These are phyloP conservation scores for Tylopilus intermedius DNA, from an alignment of 768 basidiomycete genomes.

Conservation along the genomic window DNA sequence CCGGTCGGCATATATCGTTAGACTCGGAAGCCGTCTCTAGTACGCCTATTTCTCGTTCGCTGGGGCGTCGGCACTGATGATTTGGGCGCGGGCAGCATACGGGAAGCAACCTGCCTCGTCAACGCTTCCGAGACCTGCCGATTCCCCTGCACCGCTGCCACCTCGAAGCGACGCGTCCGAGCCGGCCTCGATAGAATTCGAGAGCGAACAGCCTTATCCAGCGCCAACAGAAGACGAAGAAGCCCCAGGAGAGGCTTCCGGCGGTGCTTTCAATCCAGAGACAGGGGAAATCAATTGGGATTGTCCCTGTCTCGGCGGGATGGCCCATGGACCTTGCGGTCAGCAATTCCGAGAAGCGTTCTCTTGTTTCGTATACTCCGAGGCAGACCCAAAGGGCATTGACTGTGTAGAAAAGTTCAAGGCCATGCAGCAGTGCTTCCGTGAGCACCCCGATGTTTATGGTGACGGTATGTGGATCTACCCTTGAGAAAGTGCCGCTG, in stretches of 20 bases:
- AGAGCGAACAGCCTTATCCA: conserved; percentile 8
- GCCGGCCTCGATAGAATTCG: background rate
- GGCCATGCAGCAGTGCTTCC: conserved; percentile 96
- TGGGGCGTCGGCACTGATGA: background rate
- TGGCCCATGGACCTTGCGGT: conserved; percentile 97
- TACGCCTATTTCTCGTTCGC: conserved; percentile 12
- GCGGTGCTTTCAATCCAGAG: conserved; percentile 84
- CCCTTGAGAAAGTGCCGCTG: background rate
- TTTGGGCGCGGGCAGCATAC: conserved; percentile 9
- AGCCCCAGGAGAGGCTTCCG: conserved; percentile 27
- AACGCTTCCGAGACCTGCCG: conserved; percentile 12
- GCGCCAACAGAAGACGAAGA: conserved; percentile 18
- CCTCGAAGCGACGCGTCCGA: conserved; percentile 20
- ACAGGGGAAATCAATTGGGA: conserved; percentile 99
- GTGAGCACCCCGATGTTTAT: conserved; percentile 93
- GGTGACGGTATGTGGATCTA: conserved; percentile 66
- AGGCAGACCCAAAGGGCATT: conserved; percentile 94
- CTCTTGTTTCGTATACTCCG: conserved; percentile 92
- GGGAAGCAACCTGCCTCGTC: conserved; percentile 11
- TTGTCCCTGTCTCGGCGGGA: conserved; percentile 96
- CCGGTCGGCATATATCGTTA: conserved; percentile 38
- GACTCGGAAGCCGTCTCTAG: conserved; percentile 37
- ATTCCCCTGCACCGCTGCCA: conserved; percentile 14
- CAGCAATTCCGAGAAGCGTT: conserved; percentile 91
- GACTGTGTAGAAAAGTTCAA: conserved; percentile 98